A percentile compares a stretch with the other conserved stretches of the same genome.
phyloP scores from a whole-genome alignment of 805 yeast species.

The Lachancea thermotolerans region DNA sequence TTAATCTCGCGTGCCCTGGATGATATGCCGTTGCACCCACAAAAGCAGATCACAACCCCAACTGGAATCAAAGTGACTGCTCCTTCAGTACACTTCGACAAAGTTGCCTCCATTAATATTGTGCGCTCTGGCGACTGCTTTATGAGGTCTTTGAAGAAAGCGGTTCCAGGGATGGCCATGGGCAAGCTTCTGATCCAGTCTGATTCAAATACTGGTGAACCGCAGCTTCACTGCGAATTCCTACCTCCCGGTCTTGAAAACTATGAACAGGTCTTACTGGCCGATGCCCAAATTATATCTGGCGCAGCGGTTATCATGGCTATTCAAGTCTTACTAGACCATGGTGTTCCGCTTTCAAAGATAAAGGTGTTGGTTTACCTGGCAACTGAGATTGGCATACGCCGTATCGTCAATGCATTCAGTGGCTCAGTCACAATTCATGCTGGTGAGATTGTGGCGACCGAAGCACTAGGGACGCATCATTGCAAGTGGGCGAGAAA shows the following conservation, averaged over 20 bases:
- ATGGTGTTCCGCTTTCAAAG: slow-evolving; percentile 54
- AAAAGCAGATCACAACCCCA: slow-evolving; percentile 38
- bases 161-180: slow-evolving; percentile 68
- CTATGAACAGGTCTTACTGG: slow-evolving; percentile 47
- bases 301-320: slow-evolving; percentile 97
- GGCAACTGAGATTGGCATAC: slow-evolving; percentile 72
- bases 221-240: slow-evolving; percentile 77
- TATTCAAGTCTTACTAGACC: slow-evolving; percentile 76
- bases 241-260: slow-evolving; percentile 43
- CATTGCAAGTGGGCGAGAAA: slow-evolving; percentile 48
- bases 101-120: slow-evolving; percentile 66
- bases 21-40: slow-evolving; percentile 34
- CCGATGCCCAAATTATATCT: slow-evolving; percentile 83
- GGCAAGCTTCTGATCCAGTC: slow-evolving; percentile 87
- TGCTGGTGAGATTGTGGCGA: slow-evolving; percentile 56
- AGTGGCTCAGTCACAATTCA: slow-evolving; percentile 55
- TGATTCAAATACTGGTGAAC: slow-evolving; percentile 87
- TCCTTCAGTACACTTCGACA: slow-evolving; percentile 34
- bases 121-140: slow-evolving; percentile 93
- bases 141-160: slow-evolving; percentile 65
- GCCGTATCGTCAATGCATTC: slow-evolving; percentile 69
- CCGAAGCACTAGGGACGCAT: slow-evolving; percentile 41
- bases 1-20: slow-evolving; percentile 66
- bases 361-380: slow-evolving; percentile 65
- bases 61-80: slow-evolving; percentile 25